These are phyloP conservation scores for Aspergillus coremiiformis DNA, from an alignment of 495 filamentous ascomycete species.

Conservation along the genomic window DNA sequence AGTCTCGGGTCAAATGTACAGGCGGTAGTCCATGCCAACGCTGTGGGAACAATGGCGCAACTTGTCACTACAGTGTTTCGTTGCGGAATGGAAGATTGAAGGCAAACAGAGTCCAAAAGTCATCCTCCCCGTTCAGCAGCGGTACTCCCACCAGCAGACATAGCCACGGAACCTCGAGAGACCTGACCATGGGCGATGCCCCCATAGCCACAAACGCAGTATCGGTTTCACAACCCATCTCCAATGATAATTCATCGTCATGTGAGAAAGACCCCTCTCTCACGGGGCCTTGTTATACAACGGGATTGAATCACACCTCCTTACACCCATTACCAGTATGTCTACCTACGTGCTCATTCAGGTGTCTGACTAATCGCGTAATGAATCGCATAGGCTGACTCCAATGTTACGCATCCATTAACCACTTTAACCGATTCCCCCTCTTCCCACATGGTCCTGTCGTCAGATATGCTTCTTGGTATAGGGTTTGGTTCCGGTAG, in stretches of 20 bases:
- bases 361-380: neutral
- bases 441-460: neutral
- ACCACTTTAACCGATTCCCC: neutral
- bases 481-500: neutral
- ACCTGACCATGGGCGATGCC: neutral
- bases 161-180: neutral
- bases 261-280: neutral
- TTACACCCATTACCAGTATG: neutral
- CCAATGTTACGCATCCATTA: neutral
- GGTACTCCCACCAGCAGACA: neutral
- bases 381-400: neutral
- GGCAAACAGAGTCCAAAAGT: neutral
- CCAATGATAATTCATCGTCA: neutral
- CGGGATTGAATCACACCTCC: neutral
- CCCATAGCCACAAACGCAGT: neutral
- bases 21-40: neutral
- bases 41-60: neutral
- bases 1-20: neutral
- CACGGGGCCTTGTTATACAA: neutral
- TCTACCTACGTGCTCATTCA: neutral
- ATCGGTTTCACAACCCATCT: neutral
- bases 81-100: neutral
- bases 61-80: neutral
- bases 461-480: neutral
- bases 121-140: neutral